phyloP scores from a whole-genome alignment of 1,284 basidiomycete genomes.

The Cutaneotrichosporon spelunceum region DNA sequence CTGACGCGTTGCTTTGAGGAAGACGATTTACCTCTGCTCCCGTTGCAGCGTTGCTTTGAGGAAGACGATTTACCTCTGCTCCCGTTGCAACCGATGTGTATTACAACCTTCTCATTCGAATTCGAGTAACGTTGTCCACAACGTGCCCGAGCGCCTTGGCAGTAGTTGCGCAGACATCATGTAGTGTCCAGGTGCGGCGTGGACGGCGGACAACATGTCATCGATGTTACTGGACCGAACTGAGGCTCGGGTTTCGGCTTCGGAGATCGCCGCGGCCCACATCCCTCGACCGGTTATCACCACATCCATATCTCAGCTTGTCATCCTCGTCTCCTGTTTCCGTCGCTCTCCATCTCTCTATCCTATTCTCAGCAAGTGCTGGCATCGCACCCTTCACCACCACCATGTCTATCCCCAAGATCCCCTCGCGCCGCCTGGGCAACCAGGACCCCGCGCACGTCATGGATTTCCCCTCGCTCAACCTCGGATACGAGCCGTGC shows the following conservation, averaged over 20 bases:
- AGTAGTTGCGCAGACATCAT: too few relatives aligned
- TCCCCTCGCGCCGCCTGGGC: constrained; percentile 17
- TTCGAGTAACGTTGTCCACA: too few relatives aligned
- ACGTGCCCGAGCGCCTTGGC: too few relatives aligned
- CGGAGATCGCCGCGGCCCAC: neutral
- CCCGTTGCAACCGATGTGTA: too few relatives aligned
- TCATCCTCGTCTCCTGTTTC: neutral
- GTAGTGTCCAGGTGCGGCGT: too few relatives aligned
- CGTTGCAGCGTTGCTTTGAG: too few relatives aligned
- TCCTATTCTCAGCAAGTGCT: neutral
- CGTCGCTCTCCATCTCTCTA: neutral
- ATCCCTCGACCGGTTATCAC: neutral
- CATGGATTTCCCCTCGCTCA: constrained; percentile 35
- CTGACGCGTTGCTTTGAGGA: too few relatives aligned
- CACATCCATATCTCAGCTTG: neutral
- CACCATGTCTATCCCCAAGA: constrained; percentile 13
- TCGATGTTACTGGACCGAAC: too few relatives aligned
- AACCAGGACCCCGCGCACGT: constrained; percentile 26
- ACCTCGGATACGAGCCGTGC: constrained; percentile 26
- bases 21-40: too few relatives aligned
- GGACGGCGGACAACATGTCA: too few relatives aligned
- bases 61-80: too few relatives aligned
- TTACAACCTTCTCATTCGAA: too few relatives aligned
- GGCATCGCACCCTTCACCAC: neutral
- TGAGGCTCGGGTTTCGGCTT: neutral